Percentiles rank a stretch among this genome's conserved stretches.
Evolutionary conservation across 768 basidiomycete genomes (phyloP).

Genomic region (Panellus pusillus): DNA sequence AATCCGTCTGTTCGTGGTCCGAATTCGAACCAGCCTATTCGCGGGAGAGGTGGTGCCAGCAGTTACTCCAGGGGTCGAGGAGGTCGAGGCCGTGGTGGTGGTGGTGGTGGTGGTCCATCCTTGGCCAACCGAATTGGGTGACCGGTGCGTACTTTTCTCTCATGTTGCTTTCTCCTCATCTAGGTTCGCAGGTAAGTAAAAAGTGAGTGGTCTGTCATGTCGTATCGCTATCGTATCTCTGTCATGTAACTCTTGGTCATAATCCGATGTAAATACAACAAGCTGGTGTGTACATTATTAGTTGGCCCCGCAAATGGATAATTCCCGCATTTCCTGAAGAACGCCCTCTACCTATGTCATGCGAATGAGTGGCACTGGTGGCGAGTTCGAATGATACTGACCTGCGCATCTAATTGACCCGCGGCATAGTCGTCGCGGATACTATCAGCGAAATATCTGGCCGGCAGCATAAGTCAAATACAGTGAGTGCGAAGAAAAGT

Average conservation of each 20-base stretch:
- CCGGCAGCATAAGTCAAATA: not conserved
- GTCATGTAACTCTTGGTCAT: not conserved
- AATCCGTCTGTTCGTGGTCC: too few relatives aligned
- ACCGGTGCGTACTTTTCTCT: constrained; percentile 2
- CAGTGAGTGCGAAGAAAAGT: constrained; percentile 2
- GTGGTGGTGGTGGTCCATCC: constrained; percentile 16
- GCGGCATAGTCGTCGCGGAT: constrained; percentile 97
- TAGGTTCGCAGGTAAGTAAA: constrained; percentile 11
- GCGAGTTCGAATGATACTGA: constrained; percentile 28
- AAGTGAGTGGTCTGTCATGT: constrained; percentile 5
- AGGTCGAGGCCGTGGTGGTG: constrained; percentile 21
- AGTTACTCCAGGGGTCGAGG: constrained; percentile 11
- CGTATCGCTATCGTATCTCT: not conserved
- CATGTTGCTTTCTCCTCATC: not conserved
- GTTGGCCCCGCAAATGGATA: constrained; percentile 87
- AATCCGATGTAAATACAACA: not conserved
- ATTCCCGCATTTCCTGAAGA: constrained; percentile 94
- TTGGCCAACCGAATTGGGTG: constrained; percentile 13
- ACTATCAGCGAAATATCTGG: constrained; percentile 83
- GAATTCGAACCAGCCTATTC: not conserved
- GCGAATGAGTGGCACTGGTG: not conserved
- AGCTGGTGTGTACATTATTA: constrained; percentile 18
- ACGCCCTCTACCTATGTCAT: constrained; percentile 83
- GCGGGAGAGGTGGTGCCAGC: constrained; percentile 19
- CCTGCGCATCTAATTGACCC: constrained; percentile 94